Percentiles rank a stretch among this genome's conserved stretches.
phyloP scores from a whole-genome alignment of 2,329 filamentous ascomycete species.

The Colletotrichum sp. region DNA sequence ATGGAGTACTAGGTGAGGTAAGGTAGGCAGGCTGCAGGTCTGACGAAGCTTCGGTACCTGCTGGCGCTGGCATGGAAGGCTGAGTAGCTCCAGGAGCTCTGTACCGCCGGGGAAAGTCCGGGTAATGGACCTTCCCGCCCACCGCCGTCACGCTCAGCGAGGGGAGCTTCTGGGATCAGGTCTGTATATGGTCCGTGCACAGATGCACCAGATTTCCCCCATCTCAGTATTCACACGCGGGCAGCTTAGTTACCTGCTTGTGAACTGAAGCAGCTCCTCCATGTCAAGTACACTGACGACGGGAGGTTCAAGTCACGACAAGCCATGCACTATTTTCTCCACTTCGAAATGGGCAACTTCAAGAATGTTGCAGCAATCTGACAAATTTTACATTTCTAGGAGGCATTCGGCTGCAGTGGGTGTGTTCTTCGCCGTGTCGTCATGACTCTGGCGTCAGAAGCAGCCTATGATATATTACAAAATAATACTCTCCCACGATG shows the following conservation, averaged over 20 bases:
- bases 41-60: constrained; percentile 31
- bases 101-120: constrained; percentile 16
- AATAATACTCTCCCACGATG: not conserved
- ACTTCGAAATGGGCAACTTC: not conserved
- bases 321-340: not conserved
- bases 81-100: constrained; percentile 24
- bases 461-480: not conserved
- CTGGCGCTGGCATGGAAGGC: constrained; percentile 18
- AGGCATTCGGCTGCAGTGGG: not conserved
- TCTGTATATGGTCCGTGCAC: not conserved
- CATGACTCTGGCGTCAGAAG: not conserved
- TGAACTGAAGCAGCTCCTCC: not conserved
- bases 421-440: not conserved
- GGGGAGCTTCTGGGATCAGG: not conserved
- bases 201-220: not conserved
- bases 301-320: not conserved
- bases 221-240: not conserved
- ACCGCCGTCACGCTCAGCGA: not conserved
- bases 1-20: constrained; percentile 15
- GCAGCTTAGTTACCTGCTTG: not conserved
- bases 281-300: not conserved
- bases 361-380: not conserved
- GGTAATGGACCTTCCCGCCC: not conserved
- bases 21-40: constrained; percentile 30
- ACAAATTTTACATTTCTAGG: not conserved